These are phyloP conservation scores for Suillus americanus DNA, from an alignment of 768 basidiomycete genomes.

Conservation along the genomic window DNA sequence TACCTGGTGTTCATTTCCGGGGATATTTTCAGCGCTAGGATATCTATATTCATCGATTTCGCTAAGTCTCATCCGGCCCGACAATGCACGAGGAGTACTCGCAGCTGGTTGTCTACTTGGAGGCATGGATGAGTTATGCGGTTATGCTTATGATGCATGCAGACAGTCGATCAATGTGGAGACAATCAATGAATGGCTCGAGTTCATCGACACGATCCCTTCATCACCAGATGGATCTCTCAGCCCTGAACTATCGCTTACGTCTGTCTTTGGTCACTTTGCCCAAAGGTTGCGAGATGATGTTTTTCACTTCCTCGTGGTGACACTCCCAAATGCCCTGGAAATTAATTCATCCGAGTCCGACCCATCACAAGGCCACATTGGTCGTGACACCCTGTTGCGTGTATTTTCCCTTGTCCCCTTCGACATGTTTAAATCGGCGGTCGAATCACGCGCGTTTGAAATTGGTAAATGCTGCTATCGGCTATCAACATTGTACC, in stretches of 20 bases:
- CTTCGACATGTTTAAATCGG: slow-evolving; percentile 85
- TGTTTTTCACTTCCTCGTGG: slow-evolving; percentile 75
- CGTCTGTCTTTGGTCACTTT: slow-evolving; percentile 74
- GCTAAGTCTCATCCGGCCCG: slow-evolving; percentile 63
- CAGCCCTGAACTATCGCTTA: slow-evolving; percentile 43
- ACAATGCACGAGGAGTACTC: slow-evolving; percentile 83
- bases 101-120: slow-evolving; percentile 84
- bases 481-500: slow-evolving; percentile 7
- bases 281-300: slow-evolving; percentile 75
- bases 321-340: slow-evolving; percentile 67
- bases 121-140: slow-evolving; percentile 84
- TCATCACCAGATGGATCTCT: slow-evolving; percentile 45
- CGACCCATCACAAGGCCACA: slow-evolving; percentile 34
- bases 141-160: slow-evolving; percentile 76
- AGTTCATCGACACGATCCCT: slow-evolving; percentile 66
- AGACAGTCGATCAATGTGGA: slow-evolving; percentile 73
- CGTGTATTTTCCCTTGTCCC: slow-evolving; percentile 79
- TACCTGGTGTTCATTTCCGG: slow-evolving; percentile 21
- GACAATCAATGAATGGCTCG: slow-evolving; percentile 74
- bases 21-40: slow-evolving; percentile 57
- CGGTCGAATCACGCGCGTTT: slow-evolving; percentile 77
- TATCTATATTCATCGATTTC: slow-evolving; percentile 79
- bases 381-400: slow-evolving; percentile 67
- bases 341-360: slow-evolving; percentile 47
- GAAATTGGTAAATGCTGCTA: slow-evolving; percentile 60